These are phyloP conservation scores for Kwoniella sp. DNA, from an alignment of 768 basidiomycete genomes.

Conservation along the genomic window DNA sequence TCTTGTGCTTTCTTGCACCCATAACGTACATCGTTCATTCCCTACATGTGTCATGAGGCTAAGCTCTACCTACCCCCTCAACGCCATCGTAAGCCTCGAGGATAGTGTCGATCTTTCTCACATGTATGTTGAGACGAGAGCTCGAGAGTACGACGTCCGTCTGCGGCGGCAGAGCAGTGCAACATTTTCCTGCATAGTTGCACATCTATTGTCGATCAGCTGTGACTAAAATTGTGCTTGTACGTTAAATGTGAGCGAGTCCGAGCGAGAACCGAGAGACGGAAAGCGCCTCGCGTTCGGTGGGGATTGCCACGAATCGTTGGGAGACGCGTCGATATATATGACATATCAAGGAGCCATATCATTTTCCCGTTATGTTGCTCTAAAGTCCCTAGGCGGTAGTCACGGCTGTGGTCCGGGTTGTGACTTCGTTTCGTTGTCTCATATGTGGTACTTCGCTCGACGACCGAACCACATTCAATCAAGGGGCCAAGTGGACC, in stretches of 20 bases:
- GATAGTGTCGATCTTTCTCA: slow-evolving; percentile 1
- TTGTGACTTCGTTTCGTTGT: not conserved
- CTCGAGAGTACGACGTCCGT: not conserved
- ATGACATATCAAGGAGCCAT: not conserved
- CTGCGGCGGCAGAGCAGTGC: too few species aligned
- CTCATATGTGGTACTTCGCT: not conserved
- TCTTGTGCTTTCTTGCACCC: too few species aligned
- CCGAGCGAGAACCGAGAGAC: not conserved
- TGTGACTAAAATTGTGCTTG: too few species aligned
- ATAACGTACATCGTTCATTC: not conserved
- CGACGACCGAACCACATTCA: too few species aligned
- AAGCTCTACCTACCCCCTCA: not conserved
- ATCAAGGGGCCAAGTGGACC: too few species aligned
- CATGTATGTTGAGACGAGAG: not conserved
- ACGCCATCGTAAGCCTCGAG: not conserved
- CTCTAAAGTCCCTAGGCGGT: too few species aligned
- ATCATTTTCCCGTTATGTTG: too few species aligned
- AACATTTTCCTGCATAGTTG: too few species aligned
- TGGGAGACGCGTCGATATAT: not conserved
- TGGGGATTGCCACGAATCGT: too few species aligned
- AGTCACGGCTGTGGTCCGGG: not conserved
- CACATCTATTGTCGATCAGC: too few species aligned
- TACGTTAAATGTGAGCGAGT: too few species aligned
- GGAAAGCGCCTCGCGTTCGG: too few species aligned
- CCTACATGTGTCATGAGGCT: not conserved